Evolutionary conservation across 352 stramenopile species (phyloP), one percentile per base, ranked within the genome.

Genomic region (Aphanomyces stellatus): DNA sequence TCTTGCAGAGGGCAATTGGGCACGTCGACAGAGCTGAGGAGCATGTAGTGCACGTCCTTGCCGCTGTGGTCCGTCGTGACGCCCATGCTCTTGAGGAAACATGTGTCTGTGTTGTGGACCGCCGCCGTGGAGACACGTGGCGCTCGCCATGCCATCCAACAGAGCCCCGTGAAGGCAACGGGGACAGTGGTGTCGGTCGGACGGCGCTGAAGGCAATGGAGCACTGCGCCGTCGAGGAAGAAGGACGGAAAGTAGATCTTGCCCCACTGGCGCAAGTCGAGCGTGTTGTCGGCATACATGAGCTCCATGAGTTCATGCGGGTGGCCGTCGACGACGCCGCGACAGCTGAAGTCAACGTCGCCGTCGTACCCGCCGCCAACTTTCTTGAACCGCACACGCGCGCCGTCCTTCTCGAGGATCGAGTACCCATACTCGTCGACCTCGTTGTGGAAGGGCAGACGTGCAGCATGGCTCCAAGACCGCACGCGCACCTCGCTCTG

Each of bases 241-340:
- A 34, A 51, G 37, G 11, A 34, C 6, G 55, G 30, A 25, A 64
- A 64, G 55, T 51, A 64, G 22, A 51, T 51, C 8, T 51, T 19
- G 10, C 55, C 55, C 55, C 55, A 64, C 4, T 27, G 4, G 17
- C 55, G 55, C 31, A 64, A 34, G 17, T 30, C 35, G 22, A 51
- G 19, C 25, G 55, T 64, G 35, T 64, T 46, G 55, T 64, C 55
- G 35, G 55, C 55, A 35, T 64, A 64, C 55, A 64, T 64, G 25
- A 64, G 10, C 13, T 64, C 55, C 55, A 51, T 35, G 17, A 64
- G 22, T 28, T 64, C 55, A 34, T 28, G 11, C 17, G 55, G 35
- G 35, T 27, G 33, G 33, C 55, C 55, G 3, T 37, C 34, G 22
- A 64, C 31, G 55, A 51, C 55, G 28, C 15, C 25, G 22, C 30